Evolutionary conservation across 169 alveolate genomes (phyloP).

Genomic region (Plasmodium vivax): DNA sequence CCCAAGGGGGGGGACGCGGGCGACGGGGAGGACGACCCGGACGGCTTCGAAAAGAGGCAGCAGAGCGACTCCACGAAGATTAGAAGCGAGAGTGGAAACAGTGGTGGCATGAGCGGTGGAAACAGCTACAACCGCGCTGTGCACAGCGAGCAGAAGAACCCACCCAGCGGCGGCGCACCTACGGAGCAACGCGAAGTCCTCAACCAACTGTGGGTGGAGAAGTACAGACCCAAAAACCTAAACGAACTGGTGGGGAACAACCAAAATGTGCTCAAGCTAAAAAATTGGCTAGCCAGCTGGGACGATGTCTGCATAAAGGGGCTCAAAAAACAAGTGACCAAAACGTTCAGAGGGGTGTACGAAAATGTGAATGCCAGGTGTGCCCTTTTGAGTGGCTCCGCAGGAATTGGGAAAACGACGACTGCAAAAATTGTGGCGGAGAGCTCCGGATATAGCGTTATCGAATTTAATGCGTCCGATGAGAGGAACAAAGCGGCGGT

Average conservation of each 20-base stretch:
- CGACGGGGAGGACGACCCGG: neutral
- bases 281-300: constrained; percentile 96
- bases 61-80: neutral
- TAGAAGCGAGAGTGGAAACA: neutral
- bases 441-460: constrained; percentile 90
- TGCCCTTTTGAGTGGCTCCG: constrained; percentile 97
- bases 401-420: constrained; percentile 99
- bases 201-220: constrained; percentile 92
- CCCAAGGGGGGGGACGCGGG: constrained; percentile 6
- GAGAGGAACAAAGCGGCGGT: constrained; percentile 94
- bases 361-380: constrained; percentile 93
- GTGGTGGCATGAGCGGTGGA: neutral
- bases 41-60: neutral
- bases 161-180: neutral
- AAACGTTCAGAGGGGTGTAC: constrained; percentile 38
- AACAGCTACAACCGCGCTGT: neutral
- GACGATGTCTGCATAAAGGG: constrained; percentile 91
- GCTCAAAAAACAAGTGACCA: constrained; percentile 79
- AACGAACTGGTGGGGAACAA: constrained; percentile 94
- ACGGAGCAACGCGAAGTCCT: neutral
- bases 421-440: constrained; percentile 93
- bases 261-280: constrained; percentile 87
- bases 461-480: constrained; percentile 98
- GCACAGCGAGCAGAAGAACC: neutral
- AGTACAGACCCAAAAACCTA: constrained; percentile 93